Evolutionary conservation across 768 basidiomycete genomes (phyloP), one percentile per base, ranked within the genome.

Genomic region (Suillus placidus): DNA sequence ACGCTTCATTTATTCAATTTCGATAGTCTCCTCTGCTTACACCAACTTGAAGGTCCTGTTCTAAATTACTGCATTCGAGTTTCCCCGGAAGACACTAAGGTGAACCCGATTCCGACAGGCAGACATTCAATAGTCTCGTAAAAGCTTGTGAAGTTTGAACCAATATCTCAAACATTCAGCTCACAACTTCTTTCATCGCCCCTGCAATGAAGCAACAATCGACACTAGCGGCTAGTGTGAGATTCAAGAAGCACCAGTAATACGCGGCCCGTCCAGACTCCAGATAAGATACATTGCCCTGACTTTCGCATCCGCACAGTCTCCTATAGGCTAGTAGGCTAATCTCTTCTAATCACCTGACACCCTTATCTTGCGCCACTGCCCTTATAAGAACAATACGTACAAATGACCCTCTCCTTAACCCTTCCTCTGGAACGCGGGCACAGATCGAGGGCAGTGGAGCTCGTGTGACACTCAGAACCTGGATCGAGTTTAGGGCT

Each of bases 341-440:
- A 26, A 26, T 26, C 26, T 26, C 26, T 26, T 26, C n/a, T 37
- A 26, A 42, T 42, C 58, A 60, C 58, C 58, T 60, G 58, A 60
- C 58, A 30, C 26, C 40, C 58, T 60, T 60, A 60, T 60, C 58
- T 60, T 58, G 26, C 40, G 10, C 38, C 58, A 18, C 8, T 42
- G 14, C 10, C 38, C 26, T 20, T 60, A 60, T 42, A 60, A 58
- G 10, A 38, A 30, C 26, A 26, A 26, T 38, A 40, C 57, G 58
- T 60, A 60, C 58, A 18, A 60, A 60, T 6, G 30, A 42, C 58
- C 26, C 14, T n/a, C 34, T 34, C 20, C 55, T 60, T 16, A 4
- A 42, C 18, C 58, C 18, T 60, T 60, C 10, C 13, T 6, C 18
- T 30, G 16, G 26, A 60, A 10, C 14, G 16, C 9, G 38, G 57